These are phyloP conservation scores for Xylaria castorea DNA, from an alignment of 495 filamentous ascomycete genomes.

Conservation along the genomic window DNA sequence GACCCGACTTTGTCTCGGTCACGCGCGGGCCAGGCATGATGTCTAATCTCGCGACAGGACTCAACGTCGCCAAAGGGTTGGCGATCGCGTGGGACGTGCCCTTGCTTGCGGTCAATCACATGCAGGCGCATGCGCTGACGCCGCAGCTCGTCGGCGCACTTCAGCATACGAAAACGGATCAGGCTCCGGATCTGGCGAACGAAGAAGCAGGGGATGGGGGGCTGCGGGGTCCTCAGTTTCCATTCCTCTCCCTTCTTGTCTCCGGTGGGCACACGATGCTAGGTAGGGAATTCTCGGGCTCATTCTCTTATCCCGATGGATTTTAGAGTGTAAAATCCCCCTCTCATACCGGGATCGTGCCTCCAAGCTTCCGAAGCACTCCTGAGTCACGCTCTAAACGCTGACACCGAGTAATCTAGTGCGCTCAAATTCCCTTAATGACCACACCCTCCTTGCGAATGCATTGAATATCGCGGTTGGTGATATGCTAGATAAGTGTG, in stretches of 20 bases:
- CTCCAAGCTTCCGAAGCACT: not conserved
- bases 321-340: not conserved
- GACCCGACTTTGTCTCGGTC: conserved; percentile 82
- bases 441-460: conserved; percentile 74
- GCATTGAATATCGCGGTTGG: conserved; percentile 81
- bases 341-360: not conserved
- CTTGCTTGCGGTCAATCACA: conserved; percentile 87
- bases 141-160: conserved; percentile 78
- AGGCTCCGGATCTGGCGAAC: not conserved
- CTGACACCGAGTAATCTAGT: conserved; percentile 42
- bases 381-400: not conserved
- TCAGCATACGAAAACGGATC: conserved; percentile 17
- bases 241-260: conserved; percentile 88
- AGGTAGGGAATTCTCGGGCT: not conserved
- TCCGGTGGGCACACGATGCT: conserved; percentile 93
- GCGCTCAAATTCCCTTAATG: conserved; percentile 64
- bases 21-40: conserved; percentile 92
- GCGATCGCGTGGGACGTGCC: conserved; percentile 82
- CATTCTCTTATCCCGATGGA: not conserved
- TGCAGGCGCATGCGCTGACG: conserved; percentile 95
- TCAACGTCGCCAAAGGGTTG: conserved; percentile 88
- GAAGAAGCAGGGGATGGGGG: not conserved
- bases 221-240: conserved; percentile 58
- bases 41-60: conserved; percentile 71
- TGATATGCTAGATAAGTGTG: conserved; percentile 83